These are phyloP conservation scores for Verticillium albo-atrum DNA, from an alignment of 2,329 filamentous ascomycete species.

Conservation along the genomic window DNA sequence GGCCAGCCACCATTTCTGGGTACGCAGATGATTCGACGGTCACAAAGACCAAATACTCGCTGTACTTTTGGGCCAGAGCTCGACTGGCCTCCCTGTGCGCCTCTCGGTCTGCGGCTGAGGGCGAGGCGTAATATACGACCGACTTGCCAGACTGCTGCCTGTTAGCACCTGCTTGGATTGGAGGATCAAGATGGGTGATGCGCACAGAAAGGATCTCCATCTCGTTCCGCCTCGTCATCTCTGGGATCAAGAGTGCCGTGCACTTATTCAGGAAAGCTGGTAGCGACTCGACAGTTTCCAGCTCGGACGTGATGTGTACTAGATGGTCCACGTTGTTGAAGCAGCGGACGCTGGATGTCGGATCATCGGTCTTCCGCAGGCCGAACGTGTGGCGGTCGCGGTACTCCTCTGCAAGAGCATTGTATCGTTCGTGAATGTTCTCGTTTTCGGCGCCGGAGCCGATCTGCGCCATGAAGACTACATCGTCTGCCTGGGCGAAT, in stretches of 20 bases:
- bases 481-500: conserved; percentile 34
- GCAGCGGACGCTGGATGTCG: conserved; percentile 18
- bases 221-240: conserved; percentile 41
- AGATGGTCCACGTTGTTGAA: conserved; percentile 35
- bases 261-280: conserved; percentile 32
- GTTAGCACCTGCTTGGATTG: neutral
- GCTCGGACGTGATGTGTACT: conserved; percentile 24
- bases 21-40: conserved; percentile 42
- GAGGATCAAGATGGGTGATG: neutral
- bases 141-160: conserved; percentile 28
- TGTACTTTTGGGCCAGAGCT: conserved; percentile 37
- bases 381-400: conserved; percentile 39
- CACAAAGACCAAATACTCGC: conserved; percentile 43
- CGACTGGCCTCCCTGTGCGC: conserved; percentile 33
- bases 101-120: conserved; percentile 22
- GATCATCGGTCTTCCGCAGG: conserved; percentile 15
- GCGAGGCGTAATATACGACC: conserved; percentile 27
- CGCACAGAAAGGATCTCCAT: conserved; percentile 19
- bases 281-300: conserved; percentile 19
- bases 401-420: conserved; percentile 27
- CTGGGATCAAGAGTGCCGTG: conserved; percentile 33
- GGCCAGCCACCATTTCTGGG: conserved; percentile 31
- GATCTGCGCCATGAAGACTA: conserved; percentile 35
- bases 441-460: conserved; percentile 21
- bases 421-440: conserved; percentile 23